Percentiles rank a stretch among this genome's conserved stretches.
These are phyloP conservation scores for Anthracocystis panici-leucophaei DNA, from an alignment of 1,284 basidiomycete genomes.

Conservation along the genomic window DNA sequence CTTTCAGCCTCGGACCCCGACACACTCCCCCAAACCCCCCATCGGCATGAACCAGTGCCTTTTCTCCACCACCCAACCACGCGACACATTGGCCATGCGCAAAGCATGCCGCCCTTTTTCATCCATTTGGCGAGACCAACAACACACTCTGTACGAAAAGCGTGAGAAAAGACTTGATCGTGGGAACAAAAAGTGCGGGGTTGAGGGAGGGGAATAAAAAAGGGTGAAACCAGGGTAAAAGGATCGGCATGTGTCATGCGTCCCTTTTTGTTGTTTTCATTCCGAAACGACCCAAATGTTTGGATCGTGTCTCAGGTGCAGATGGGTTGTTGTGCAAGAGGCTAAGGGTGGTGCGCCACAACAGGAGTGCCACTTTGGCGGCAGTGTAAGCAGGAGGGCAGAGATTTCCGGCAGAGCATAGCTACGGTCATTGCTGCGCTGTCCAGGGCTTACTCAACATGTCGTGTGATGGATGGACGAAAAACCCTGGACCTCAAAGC, in stretches of 20 bases:
- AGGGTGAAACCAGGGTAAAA: background rate
- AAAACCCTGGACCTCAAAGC: constrained; percentile 4
- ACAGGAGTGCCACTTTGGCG: background rate
- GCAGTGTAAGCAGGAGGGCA: background rate
- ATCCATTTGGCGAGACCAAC: no score
- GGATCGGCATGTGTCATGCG: constrained; percentile 3
- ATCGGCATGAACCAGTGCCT: no score
- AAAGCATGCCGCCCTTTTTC: no score
- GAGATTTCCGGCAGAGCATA: no score
- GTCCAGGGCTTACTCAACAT: no score
- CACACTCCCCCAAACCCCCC: no score
- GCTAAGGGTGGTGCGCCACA: background rate
- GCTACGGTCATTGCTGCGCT: no score
- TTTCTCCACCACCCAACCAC: no score
- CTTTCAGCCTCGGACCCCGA: no score
- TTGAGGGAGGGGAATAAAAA: background rate
- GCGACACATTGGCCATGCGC: no score
- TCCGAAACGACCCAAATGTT: background rate
- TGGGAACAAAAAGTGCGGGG: background rate
- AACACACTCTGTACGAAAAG: no score
- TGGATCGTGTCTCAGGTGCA: background rate
- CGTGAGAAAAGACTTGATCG: no score
- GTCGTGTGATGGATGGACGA: background rate
- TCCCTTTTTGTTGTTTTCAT: background rate
- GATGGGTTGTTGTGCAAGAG: background rate